Conservation (phyloP, 1,284 basidiomycete species). For the Ustilago sp. region DNA sequence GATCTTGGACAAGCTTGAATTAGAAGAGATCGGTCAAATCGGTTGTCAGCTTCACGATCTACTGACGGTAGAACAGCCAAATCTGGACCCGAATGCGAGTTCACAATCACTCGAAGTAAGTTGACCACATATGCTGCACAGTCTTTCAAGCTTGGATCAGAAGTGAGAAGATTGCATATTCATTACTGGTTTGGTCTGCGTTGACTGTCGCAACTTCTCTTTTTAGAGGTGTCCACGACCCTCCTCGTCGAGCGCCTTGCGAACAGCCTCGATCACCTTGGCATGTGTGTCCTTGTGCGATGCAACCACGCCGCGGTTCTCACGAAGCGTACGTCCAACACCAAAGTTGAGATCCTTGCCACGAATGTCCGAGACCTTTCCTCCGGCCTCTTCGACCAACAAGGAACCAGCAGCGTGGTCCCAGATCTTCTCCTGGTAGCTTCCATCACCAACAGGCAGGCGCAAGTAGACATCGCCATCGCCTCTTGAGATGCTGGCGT, state of each 20-base stretch:
- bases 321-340: constrained; percentile 83
- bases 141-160: too few relatives aligned
- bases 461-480: constrained; percentile 91
- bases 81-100: too few relatives aligned
- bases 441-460: constrained; percentile 82
- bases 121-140: too few relatives aligned
- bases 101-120: too few relatives aligned
- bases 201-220: not conserved
- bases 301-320: constrained; percentile 89
- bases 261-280: constrained; percentile 80
- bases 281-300: constrained; percentile 77
- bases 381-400: constrained; percentile 89
- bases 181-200: not conserved
- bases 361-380: constrained; percentile 83
- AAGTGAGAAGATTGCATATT: not conserved
- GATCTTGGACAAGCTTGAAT: too few relatives aligned
- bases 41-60: too few relatives aligned
- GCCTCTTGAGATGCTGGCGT: constrained; percentile 85
- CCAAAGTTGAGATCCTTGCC: constrained; percentile 87
- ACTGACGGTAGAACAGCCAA: too few relatives aligned
- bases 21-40: too few relatives aligned
- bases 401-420: constrained; percentile 92
- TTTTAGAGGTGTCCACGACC: constrained; percentile 59
- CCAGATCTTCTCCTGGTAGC: constrained; percentile 92
- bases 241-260: constrained; percentile 75